These are phyloP conservation scores for Cercophora newfieldiana DNA, from an alignment of 495 filamentous ascomycete species.

Conservation along the genomic window DNA sequence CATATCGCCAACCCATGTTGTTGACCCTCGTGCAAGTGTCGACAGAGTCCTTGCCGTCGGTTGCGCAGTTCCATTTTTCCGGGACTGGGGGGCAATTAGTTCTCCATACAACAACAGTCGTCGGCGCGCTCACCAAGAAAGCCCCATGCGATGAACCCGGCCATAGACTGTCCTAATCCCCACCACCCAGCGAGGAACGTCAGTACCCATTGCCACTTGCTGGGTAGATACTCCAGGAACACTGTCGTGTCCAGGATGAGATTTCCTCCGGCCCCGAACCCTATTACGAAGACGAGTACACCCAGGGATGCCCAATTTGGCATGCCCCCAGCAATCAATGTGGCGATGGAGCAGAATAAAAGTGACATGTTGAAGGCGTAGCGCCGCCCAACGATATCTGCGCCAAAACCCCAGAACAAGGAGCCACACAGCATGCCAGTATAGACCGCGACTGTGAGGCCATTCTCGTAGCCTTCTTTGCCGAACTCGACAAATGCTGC, in stretches of 20 bases:
- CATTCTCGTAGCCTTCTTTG: slow-evolving; percentile 50
- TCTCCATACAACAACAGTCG: slow-evolving; percentile 53
- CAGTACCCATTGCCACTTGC: slow-evolving; percentile 72
- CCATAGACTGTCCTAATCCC: slow-evolving; percentile 71
- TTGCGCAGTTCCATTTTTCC: slow-evolving; percentile 19
- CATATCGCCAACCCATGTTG: slow-evolving; percentile 84
- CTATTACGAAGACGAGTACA: slow-evolving; percentile 66
- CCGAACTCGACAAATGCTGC: slow-evolving; percentile 61
- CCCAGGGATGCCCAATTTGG: slow-evolving; percentile 67
- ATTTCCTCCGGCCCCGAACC: slow-evolving; percentile 74
- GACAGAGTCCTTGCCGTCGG: slow-evolving; percentile 28
- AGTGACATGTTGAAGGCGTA: slow-evolving; percentile 74
- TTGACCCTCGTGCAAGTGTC: slow-evolving; percentile 59
- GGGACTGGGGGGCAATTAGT: too few species aligned
- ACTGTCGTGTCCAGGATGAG: slow-evolving; percentile 70
- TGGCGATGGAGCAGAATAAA: slow-evolving; percentile 64
- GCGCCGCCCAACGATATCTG: slow-evolving; percentile 67
- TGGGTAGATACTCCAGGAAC: slow-evolving; percentile 78
- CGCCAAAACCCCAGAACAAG: slow-evolving; percentile 78
- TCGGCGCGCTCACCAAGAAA: slow-evolving; percentile 66
- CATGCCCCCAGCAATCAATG: slow-evolving; percentile 66
- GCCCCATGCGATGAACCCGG: slow-evolving; percentile 76
- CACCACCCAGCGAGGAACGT: slow-evolving; percentile 77
- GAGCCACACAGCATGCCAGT: slow-evolving; percentile 73
- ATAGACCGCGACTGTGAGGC: slow-evolving; percentile 63